Evolutionary conservation across 352 stramenopile species (phyloP), one percentile per base, ranked within the genome.

Genomic region (Phytopythium boreale): DNA sequence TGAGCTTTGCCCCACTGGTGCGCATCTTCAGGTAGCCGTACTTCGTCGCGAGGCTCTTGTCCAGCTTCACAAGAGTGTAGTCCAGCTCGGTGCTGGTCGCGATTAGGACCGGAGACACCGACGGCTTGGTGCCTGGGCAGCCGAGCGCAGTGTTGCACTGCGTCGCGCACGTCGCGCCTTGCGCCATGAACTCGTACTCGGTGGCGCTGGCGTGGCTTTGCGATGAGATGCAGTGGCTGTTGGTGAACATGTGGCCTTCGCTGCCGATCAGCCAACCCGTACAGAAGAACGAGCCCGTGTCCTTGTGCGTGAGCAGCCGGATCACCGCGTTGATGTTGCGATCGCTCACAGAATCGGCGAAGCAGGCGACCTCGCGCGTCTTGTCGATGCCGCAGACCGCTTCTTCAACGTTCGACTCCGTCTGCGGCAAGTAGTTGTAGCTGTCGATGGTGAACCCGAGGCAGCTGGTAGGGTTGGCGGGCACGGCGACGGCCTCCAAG

Each of bases 191-290:
- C 67, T 94, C 84, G 37, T 87, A 84, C 55, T 92, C 68, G 2
- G 78, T 89, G 62, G 81, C 76, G n/a, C 51, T 78, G 5, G 86
- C 86, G 34, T 90, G 62, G 17, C 31, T 37, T 47, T 74, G 64
- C 26, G 60, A 73, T 7, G 62, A 71, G 59, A 94, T 92, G 74
- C 86, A 94, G 71, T 94, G 86, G 58, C 92, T 62, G 74, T 94
- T 94, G 27, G 86, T 93, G 20, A 94, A 49, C 43, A 91, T n/a
- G 57, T 94, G 84, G 19, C 82, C 84, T 22, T 94, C 75, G 37
- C 74, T 87, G n/a, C 86, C 86, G 29, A 92, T 9, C 4, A 94
- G 66, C 80, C 80, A 94, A 20, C 86, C 86, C 20, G 80, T 92
- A 63, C 86, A 94, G 47, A 89, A 90, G 71, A 72, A 88, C 6